A percentile compares a stretch with the other conserved stretches of the same genome.
Evolutionary conservation across 768 basidiomycete genomes (phyloP).

Genomic region (Lactifluus volemus): DNA sequence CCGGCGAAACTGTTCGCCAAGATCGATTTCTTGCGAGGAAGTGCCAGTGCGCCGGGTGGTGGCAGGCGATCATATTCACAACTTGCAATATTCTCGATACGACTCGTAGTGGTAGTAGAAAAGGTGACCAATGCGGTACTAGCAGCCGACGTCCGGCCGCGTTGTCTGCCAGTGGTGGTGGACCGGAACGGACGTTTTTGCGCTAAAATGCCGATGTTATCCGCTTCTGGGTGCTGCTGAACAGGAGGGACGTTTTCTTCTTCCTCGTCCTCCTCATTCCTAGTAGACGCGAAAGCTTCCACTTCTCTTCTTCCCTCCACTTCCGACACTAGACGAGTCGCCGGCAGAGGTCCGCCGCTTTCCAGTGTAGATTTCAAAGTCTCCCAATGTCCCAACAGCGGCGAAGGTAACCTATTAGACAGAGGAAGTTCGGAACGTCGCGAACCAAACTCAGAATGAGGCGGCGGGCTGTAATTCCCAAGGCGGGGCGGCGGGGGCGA

Average conservation of each 20-base stretch:
- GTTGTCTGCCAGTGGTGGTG: too few relatives aligned
- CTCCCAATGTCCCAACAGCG: neutral
- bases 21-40: neutral
- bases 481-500: too few relatives aligned
- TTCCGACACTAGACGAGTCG: too few relatives aligned
- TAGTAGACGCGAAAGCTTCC: too few relatives aligned
- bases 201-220: neutral
- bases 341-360: neutral
- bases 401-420: constrained; percentile 1
- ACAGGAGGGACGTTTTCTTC: too few relatives aligned
- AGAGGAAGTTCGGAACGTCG: neutral
- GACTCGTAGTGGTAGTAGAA: neutral
- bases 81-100: neutral
- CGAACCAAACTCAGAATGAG: neutral
- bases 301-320: too few relatives aligned
- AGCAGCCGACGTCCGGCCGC: neutral
- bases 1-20: neutral
- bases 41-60: neutral
- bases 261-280: neutral
- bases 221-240: neutral
- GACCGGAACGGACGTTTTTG: neutral
- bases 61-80: neutral
- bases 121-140: neutral
- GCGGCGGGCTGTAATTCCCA: neutral
- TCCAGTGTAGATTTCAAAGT: neutral